Conservation (phyloP, 495 filamentous ascomycete genomes). For the Oleoguttula mirabilis region DNA sequence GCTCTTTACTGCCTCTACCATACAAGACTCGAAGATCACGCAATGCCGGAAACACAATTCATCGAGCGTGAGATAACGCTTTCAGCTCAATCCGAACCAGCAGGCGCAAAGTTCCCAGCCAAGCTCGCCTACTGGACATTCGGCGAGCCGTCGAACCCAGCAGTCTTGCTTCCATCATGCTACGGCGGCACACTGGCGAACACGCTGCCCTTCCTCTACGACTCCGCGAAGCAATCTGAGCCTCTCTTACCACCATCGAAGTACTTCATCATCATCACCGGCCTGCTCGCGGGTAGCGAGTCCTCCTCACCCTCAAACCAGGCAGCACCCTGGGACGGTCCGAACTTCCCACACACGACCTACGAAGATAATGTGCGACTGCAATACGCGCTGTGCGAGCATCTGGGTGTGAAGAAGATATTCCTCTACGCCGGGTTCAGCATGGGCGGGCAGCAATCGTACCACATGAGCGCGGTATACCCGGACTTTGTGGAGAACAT, state of each 20-base stretch:
- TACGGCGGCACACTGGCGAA: constrained; percentile 21
- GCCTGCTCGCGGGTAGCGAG: constrained; percentile 21
- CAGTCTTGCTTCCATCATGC: constrained; percentile 22
- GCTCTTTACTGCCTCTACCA: background rate
- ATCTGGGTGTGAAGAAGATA: constrained; percentile 19
- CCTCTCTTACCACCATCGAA: constrained; percentile 17
- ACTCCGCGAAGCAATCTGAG: background rate
- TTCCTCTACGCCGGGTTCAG: constrained; percentile 33
- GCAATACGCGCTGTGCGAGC: constrained; percentile 21
- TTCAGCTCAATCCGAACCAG: constrained; percentile 16
- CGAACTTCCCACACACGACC: constrained; percentile 21
- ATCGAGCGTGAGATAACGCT: constrained; percentile 20
- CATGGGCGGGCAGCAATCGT: constrained; percentile 41
- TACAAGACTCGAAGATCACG: background rate
- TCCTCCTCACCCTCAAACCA: constrained; percentile 24
- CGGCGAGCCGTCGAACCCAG: constrained; percentile 19
- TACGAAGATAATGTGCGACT: constrained; percentile 25
- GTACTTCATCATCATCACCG: constrained; percentile 23
- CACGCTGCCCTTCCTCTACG: constrained; percentile 23
- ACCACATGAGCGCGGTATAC: constrained; percentile 34
- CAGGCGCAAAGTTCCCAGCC: constrained; percentile 16
- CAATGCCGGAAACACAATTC: constrained; percentile 21
- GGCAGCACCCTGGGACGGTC: constrained; percentile 14
- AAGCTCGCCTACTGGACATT: constrained; percentile 25
- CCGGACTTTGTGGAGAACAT: constrained; percentile 31